These are phyloP conservation scores for Diaporthe helianthi DNA, from an alignment of 2,329 filamentous ascomycete genomes.

Conservation along the genomic window DNA sequence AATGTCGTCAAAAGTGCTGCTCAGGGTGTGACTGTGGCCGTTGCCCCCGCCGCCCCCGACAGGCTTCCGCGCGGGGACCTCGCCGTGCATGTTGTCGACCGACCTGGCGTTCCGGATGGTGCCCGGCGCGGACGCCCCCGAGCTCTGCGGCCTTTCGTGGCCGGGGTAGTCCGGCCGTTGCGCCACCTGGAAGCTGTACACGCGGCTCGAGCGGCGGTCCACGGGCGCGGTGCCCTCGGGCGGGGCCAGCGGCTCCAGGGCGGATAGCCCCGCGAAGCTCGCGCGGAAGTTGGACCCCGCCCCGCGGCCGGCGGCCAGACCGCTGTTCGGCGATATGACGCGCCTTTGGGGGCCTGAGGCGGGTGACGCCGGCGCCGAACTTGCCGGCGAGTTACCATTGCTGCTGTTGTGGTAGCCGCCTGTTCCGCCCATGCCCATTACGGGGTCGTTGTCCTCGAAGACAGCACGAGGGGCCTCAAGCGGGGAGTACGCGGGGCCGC, in stretches of 20 bases:
- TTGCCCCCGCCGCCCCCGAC: constrained; percentile 32
- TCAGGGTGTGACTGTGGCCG: constrained; percentile 20
- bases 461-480: constrained; percentile 41
- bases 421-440: constrained; percentile 26
- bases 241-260: constrained; percentile 44
- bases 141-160: constrained; percentile 8
- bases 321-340: constrained; percentile 26
- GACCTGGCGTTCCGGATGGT: constrained; percentile 36
- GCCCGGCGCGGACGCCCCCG: constrained; percentile 23
- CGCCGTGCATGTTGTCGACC: constrained; percentile 37
- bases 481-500: constrained; percentile 36
- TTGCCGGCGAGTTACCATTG: constrained; percentile 36
- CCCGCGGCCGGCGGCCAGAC: constrained; percentile 33
- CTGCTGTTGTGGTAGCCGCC: constrained; percentile 33
- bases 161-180: constrained; percentile 23
- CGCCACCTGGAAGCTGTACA: constrained; percentile 32
- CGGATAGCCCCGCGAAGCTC: constrained; percentile 43
- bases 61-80: constrained; percentile 22
- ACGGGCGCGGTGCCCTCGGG: constrained; percentile 24
- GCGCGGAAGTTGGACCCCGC: constrained; percentile 42
- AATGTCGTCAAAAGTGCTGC: constrained; percentile 47
- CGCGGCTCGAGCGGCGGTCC: constrained; percentile 33
- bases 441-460: constrained; percentile 42
- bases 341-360: constrained; percentile 30
- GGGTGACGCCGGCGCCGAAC: constrained; percentile 30